These are phyloP conservation scores for Plasmodium adleri DNA, from an alignment of 169 alveolate genomes.

Conservation along the genomic window DNA sequence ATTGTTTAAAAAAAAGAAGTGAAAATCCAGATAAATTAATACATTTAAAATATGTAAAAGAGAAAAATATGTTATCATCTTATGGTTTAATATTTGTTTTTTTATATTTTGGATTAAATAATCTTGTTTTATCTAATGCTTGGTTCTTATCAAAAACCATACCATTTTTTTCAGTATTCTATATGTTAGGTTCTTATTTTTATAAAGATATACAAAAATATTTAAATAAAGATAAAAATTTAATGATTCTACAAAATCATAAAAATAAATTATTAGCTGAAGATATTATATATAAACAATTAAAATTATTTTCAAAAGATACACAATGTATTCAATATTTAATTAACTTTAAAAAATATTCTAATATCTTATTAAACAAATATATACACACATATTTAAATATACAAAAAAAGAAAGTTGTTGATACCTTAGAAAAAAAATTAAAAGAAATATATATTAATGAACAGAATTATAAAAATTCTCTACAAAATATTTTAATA, in stretches of 20 bases:
- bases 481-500: constrained; percentile 33
- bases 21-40: constrained; percentile 88
- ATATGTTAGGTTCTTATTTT: constrained; percentile 91
- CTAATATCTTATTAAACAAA: neutral
- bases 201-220: constrained; percentile 78
- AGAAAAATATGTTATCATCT: constrained; percentile 85
- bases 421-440: constrained; percentile 46
- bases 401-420: constrained; percentile 21
- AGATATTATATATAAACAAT: constrained; percentile 85
- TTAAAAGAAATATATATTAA: constrained; percentile 55
- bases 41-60: constrained; percentile 86
- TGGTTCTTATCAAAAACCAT: constrained; percentile 91
- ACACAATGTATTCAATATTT: constrained; percentile 78
- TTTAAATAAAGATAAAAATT: constrained; percentile 85
- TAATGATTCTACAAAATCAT: constrained; percentile 83
- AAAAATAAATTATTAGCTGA: constrained; percentile 88
- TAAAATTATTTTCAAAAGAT: constrained; percentile 80
- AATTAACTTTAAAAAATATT: constrained; percentile 67
- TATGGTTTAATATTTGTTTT: constrained; percentile 90
- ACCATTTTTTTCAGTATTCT: constrained; percentile 91
- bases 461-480: constrained; percentile 45
- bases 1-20: constrained; percentile 88
- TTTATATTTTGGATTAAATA: constrained; percentile 89
- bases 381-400: constrained; percentile 41
- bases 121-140: constrained; percentile 89